Percentiles rank a stretch among this genome's conserved stretches.
Conservation (phyloP, 2,329 filamentous ascomycete genomes). For the Exophiala xenobiotica region DNA sequence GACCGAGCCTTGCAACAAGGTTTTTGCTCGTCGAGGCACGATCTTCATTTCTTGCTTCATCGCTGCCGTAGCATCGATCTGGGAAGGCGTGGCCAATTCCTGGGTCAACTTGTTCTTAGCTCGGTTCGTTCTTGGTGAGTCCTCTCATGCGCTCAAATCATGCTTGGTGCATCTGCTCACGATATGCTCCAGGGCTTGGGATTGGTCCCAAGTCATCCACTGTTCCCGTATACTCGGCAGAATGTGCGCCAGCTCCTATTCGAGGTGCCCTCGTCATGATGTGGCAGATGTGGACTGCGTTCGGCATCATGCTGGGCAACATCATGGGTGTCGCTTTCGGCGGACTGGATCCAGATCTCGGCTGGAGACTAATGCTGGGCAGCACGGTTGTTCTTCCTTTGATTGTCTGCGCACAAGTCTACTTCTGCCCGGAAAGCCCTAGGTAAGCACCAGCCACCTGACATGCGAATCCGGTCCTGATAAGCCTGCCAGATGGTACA, state of each 20-base stretch:
- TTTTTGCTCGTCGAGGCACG: slow-evolving; percentile 46
- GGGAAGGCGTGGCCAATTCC: slow-evolving; percentile 42
- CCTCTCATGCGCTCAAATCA: too few relatives aligned
- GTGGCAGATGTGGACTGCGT: slow-evolving; percentile 53
- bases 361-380: slow-evolving; percentile 69
- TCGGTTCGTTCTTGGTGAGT: slow-evolving; percentile 39
- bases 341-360: slow-evolving; percentile 47
- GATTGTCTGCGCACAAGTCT: slow-evolving; percentile 60
- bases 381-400: slow-evolving; percentile 64
- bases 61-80: slow-evolving; percentile 43
- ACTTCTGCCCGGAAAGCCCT: slow-evolving; percentile 60
- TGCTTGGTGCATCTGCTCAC: too few relatives aligned
- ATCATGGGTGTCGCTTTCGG: slow-evolving; percentile 51
- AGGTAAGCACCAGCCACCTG: slow-evolving; percentile 38
- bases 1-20: slow-evolving; percentile 48
- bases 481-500: slow-evolving; percentile 35
- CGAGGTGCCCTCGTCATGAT: slow-evolving; percentile 53
- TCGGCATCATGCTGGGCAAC: slow-evolving; percentile 48
- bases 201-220: slow-evolving; percentile 47
- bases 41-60: slow-evolving; percentile 46
- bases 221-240: slow-evolving; percentile 49
- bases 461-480: not conserved
- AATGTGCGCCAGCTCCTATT: slow-evolving; percentile 50
- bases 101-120: slow-evolving; percentile 46
- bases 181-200: slow-evolving; percentile 35